Evolutionary conservation across 164 flowering plant species (phyloP).

Genomic region (Akebia trifoliata): DNA sequence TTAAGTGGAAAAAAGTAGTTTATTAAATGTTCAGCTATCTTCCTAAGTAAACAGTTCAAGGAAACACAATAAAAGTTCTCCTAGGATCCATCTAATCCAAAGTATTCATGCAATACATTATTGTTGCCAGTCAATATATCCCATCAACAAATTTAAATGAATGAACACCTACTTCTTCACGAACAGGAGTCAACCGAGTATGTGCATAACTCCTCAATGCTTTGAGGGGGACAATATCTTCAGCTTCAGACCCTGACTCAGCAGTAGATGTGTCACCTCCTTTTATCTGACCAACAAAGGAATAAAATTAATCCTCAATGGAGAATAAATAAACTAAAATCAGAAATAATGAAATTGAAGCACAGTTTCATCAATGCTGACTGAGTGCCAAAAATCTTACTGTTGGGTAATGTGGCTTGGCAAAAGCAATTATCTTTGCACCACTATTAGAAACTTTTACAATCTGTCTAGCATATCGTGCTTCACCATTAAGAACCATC

Average conservation of each 20-base stretch:
- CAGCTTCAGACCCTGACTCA: slow-evolving; percentile 96
- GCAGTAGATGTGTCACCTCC: slow-evolving; percentile 95
- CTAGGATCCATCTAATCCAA: neutral
- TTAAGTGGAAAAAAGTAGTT: too few species aligned
- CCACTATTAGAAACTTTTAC: slow-evolving; percentile 76
- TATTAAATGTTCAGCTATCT: too few species aligned
- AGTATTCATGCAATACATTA: neutral
- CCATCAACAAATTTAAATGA: neutral
- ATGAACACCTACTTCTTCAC: slow-evolving; percentile 58
- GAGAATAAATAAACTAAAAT: neutral
- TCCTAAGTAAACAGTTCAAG: neutral
- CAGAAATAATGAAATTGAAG: slow-evolving; percentile 1
- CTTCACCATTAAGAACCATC: slow-evolving; percentile 59
- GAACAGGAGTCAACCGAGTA: slow-evolving; percentile 80
- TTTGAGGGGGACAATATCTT: slow-evolving; percentile 79
- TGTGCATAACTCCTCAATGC: slow-evolving; percentile 52
- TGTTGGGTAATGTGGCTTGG: slow-evolving; percentile 66
- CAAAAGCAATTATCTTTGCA: slow-evolving; percentile 74
- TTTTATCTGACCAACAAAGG: slow-evolving; percentile 42
- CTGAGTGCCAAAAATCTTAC: slow-evolving; percentile 23
- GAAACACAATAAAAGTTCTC: neutral
- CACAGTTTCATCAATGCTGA: neutral
- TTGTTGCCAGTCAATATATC: too few species aligned
- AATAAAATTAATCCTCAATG: neutral
- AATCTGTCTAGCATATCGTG: slow-evolving; percentile 63